Percentiles rank a stretch among this genome's conserved stretches.
Evolutionary conservation across 2,329 filamentous ascomycete genomes (phyloP).

Genomic region (Epichloe scottii): DNA sequence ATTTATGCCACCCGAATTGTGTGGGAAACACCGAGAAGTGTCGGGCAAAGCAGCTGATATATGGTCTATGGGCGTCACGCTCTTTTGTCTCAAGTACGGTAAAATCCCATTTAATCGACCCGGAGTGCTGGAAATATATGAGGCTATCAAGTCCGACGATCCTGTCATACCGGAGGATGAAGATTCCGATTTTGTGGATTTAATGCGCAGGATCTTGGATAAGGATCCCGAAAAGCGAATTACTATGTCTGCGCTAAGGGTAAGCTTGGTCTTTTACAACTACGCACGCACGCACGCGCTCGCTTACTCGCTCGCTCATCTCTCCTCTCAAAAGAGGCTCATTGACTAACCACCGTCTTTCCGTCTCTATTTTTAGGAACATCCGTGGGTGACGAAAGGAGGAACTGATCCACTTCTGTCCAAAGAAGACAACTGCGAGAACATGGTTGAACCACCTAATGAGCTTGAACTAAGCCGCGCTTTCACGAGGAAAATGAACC

Average conservation of each 20-base stretch:
- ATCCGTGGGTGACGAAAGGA: constrained; percentile 81
- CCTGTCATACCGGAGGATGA: constrained; percentile 49
- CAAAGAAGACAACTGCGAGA: constrained; percentile 72
- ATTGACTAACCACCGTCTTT: not conserved
- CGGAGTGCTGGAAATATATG: constrained; percentile 75
- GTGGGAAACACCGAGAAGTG: constrained; percentile 74
- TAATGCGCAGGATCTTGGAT: constrained; percentile 63
- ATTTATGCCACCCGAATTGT: constrained; percentile 88
- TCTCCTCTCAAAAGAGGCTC: not conserved
- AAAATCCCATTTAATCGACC: constrained; percentile 72
- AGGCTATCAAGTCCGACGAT: constrained; percentile 67
- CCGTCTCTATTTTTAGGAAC: constrained; percentile 42
- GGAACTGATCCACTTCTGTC: constrained; percentile 69
- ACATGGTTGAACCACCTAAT: constrained; percentile 71
- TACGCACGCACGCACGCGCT: not conserved
- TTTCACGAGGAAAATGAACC: constrained; percentile 80
- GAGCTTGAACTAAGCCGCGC: constrained; percentile 83
- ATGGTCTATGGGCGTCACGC: constrained; percentile 95
- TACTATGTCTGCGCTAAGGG: constrained; percentile 67
- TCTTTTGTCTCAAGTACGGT: constrained; percentile 88
- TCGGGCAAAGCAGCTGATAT: constrained; percentile 87
- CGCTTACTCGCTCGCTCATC: not conserved
- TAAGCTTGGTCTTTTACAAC: constrained; percentile 30
- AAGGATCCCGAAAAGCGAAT: constrained; percentile 80
- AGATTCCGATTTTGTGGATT: constrained; percentile 56